Conservation (phyloP, 257 asterid genomes). For the Solanum stenotomum region DNA sequence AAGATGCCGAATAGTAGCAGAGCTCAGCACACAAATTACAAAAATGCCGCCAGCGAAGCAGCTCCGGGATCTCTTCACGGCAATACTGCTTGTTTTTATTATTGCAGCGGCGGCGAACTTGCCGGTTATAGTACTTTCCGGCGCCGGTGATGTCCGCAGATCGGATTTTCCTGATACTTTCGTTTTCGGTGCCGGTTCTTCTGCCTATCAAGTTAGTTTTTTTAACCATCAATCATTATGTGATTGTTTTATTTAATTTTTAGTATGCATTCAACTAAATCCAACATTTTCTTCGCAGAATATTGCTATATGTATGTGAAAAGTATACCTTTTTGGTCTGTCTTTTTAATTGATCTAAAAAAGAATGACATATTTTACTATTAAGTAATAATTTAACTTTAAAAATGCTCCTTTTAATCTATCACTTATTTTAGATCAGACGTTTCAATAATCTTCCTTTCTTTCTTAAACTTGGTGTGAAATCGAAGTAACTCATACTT, state of each 20-base stretch:
- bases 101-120: not conserved
- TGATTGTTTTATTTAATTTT: not conserved
- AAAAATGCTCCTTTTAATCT: no score
- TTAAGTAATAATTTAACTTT: no score
- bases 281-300: not conserved
- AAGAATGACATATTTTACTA: no score
- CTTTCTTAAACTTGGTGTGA: no score
- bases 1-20: not conserved
- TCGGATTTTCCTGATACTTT: slow-evolving; percentile 11
- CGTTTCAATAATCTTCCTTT: no score
- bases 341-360: no score
- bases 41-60: not conserved
- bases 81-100: not conserved
- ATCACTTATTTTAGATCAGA: no score
- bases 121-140: not conserved
- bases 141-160: not conserved
- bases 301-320: no score
- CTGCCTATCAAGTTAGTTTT: slow-evolving; percentile 11
- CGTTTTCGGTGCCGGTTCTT: slow-evolving; percentile 13
- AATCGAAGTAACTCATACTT: no score
- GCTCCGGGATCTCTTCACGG: not conserved
- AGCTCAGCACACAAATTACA: not conserved
- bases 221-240: not conserved
- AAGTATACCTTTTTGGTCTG: no score
- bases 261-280: not conserved